These are phyloP conservation scores for Pseudogymnoascus sp. DNA, from an alignment of 2,329 filamentous ascomycete species.

Conservation along the genomic window DNA sequence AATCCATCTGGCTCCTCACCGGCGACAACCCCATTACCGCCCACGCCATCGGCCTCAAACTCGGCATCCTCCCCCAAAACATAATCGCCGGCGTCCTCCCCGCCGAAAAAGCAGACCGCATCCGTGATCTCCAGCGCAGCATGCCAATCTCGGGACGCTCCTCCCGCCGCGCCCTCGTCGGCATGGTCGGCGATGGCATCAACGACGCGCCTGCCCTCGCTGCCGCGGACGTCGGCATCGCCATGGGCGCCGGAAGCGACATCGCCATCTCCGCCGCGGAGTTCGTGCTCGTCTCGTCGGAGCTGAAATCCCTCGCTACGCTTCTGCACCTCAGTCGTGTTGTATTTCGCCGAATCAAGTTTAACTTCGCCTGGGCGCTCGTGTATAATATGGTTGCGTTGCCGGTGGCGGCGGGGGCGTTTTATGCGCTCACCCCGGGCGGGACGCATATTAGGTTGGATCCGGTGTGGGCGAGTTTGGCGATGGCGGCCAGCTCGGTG, in stretches of 20 bases:
- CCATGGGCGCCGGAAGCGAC: conserved; percentile 69
- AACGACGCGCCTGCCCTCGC: conserved; percentile 75
- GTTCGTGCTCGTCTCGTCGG: conserved; percentile 64
- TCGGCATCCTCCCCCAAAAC: conserved; percentile 67
- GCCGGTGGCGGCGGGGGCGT: conserved; percentile 55
- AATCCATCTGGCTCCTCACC: conserved; percentile 84
- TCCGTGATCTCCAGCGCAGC: conserved; percentile 49
- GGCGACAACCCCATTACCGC: conserved; percentile 88
- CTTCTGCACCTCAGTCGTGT: conserved; percentile 49
- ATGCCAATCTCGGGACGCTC: conserved; percentile 1
- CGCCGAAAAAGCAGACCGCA: conserved; percentile 69
- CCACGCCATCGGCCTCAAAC: conserved; percentile 63
- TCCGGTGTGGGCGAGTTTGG: conserved; percentile 75
- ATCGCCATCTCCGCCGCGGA: conserved; percentile 71
- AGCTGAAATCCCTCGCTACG: conserved; percentile 50
- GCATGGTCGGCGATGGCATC: conserved; percentile 77
- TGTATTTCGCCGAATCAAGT: conserved; percentile 55
- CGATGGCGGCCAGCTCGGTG: conserved; percentile 84
- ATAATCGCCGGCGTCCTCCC: conserved; percentile 85
- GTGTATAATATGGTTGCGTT: conserved; percentile 56
- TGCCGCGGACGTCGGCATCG: conserved; percentile 72
- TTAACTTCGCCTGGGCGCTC: conserved; percentile 61
- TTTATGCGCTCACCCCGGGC: conserved; percentile 43
- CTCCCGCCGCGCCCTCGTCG: conserved; percentile 49
- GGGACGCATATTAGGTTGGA: conserved; percentile 53